These are phyloP conservation scores for Vicia faba DNA, from an alignment of 306 rosid genomes.

Conservation along the genomic window DNA sequence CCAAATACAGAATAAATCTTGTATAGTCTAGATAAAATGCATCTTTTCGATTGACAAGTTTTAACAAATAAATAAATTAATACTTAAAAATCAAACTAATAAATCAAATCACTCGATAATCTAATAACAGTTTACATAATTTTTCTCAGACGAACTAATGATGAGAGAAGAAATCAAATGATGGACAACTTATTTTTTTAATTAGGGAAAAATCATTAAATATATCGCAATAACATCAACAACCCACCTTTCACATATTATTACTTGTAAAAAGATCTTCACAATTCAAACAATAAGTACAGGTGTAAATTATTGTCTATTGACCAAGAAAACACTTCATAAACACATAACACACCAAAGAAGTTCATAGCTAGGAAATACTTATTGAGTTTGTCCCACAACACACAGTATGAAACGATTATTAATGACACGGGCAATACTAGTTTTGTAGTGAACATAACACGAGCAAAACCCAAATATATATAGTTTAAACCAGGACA, in stretches of 20 bases:
- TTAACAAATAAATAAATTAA: too few relatives aligned
- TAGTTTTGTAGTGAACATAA: conserved; percentile 27
- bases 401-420: conserved; percentile 15
- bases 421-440: conserved; percentile 3
- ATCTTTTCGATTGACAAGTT: too few relatives aligned
- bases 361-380: neutral
- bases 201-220: neutral
- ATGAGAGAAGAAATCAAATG: neutral
- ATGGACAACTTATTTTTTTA: neutral
- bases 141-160: too few relatives aligned
- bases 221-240: neutral
- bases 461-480: neutral
- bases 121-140: too few relatives aligned
- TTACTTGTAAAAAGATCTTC: neutral
- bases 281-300: neutral
- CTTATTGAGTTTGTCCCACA: conserved; percentile 7
- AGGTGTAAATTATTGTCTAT: neutral
- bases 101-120: too few relatives aligned
- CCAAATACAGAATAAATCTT: too few relatives aligned
- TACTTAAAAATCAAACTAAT: too few relatives aligned
- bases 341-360: neutral
- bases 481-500: neutral
- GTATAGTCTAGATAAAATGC: too few relatives aligned
- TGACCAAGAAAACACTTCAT: neutral
- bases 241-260: neutral